Conservation (phyloP, 2,329 filamentous ascomycete species). For the Passalora sequoiae region DNA sequence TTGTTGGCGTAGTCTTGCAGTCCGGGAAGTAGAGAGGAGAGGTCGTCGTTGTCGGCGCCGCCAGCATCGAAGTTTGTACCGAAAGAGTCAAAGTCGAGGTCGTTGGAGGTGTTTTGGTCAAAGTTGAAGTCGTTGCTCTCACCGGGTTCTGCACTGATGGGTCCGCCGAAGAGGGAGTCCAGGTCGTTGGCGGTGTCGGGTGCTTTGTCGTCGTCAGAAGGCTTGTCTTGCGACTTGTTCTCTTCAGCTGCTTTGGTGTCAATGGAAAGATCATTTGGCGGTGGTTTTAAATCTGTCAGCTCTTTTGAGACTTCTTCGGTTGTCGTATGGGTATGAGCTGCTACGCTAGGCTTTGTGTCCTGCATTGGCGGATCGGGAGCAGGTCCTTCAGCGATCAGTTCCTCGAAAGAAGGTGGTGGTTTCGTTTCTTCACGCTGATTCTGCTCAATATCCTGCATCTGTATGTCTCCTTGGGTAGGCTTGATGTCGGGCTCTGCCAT, state of each 20-base stretch:
- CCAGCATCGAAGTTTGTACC: slow-evolving; percentile 18
- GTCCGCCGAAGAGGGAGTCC: slow-evolving; percentile 34
- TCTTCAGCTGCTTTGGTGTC: slow-evolving; percentile 4
- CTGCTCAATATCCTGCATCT: background rate
- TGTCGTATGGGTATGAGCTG: slow-evolving; percentile 1
- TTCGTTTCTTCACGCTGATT: background rate
- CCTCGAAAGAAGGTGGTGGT: background rate
- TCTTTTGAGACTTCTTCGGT: slow-evolving; percentile 6
- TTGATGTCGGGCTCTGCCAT: background rate
- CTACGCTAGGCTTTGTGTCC: slow-evolving; percentile 6
- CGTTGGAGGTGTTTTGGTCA: slow-evolving; percentile 16
- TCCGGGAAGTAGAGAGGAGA: slow-evolving; percentile 38
- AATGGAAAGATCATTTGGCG: slow-evolving; percentile 7
- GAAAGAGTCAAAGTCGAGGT: slow-evolving; percentile 35
- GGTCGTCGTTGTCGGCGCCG: slow-evolving; percentile 29
- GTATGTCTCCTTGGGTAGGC: background rate
- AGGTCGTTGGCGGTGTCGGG: slow-evolving; percentile 32
- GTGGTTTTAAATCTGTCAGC: slow-evolving; percentile 12
- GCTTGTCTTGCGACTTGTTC: slow-evolving; percentile 8
- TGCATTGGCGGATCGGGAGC: slow-evolving; percentile 4
- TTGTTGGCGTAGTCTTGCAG: slow-evolving; percentile 40
- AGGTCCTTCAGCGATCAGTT: background rate
- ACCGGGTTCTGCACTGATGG: slow-evolving; percentile 14
- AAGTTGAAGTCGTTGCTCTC: slow-evolving; percentile 20
- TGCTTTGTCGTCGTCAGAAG: slow-evolving; percentile 19